phyloP scores from a whole-genome alignment of 2,329 filamentous ascomycete species.

The Lachnellula hyalina region DNA sequence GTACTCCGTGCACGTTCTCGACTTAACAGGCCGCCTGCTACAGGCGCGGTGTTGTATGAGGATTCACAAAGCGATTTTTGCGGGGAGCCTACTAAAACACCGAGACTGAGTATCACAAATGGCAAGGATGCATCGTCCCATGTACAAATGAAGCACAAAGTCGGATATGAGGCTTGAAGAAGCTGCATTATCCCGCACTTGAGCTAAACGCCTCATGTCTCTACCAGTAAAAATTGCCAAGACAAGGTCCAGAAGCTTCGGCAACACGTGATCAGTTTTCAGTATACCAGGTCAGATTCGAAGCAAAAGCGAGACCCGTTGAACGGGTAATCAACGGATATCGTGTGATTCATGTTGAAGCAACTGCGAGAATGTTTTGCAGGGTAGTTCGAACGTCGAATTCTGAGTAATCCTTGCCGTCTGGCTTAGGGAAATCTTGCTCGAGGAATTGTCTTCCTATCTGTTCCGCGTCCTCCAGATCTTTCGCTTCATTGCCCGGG shows the following conservation, averaged over 20 bases:
- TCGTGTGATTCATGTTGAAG: conserved; percentile 5
- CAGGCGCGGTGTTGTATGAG: neutral
- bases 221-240: neutral
- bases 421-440: conserved; percentile 25
- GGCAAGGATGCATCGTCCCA: neutral
- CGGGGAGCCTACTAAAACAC: neutral
- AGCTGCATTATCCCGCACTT: neutral
- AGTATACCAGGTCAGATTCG: neutral
- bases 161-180: neutral
- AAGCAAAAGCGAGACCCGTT: neutral
- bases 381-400: conserved; percentile 27
- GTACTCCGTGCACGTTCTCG: neutral
- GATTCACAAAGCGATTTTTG: neutral
- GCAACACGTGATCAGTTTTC: neutral
- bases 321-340: no score
- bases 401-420: conserved; percentile 9
- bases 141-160: neutral
- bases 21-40: neutral
- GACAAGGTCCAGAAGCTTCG: neutral
- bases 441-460: conserved; percentile 55
- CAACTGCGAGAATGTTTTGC: conserved; percentile 22
- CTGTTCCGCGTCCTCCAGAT: conserved; percentile 61
- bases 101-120: neutral
- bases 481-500: conserved; percentile 55
- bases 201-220: neutral